Conservation (phyloP, 345 rosid genomes). For the Acer negundo region DNA sequence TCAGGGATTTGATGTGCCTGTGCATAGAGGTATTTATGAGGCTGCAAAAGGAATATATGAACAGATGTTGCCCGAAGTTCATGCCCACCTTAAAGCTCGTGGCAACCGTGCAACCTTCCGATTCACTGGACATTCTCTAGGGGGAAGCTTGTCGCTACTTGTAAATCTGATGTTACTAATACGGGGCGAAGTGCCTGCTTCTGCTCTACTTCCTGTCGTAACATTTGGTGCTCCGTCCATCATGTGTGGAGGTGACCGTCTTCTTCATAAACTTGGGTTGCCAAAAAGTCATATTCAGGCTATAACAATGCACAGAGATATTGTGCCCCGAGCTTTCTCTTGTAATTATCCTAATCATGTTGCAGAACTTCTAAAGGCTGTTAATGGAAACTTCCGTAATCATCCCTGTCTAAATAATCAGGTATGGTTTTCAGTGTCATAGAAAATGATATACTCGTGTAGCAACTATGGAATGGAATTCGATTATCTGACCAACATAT, state of each 20-base stretch:
- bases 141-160: conserved; percentile 90
- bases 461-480: background rate
- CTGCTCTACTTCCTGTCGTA: conserved; percentile 84
- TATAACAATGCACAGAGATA: conserved; percentile 88
- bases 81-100: conserved; percentile 59
- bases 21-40: conserved; percentile 97
- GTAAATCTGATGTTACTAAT: conserved; percentile 85
- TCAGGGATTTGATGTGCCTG: conserved; percentile 76
- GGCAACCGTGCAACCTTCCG: conserved; percentile 74
- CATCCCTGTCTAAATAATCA: conserved; percentile 87
- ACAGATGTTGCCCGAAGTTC: conserved; percentile 90
- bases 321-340: conserved; percentile 96
- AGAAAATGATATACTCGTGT: background rate
- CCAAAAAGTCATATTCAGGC: conserved; percentile 70
- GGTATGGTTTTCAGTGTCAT: conserved; percentile 38
- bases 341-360: conserved; percentile 86
- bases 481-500: conserved; percentile 5
- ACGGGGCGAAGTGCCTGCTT: conserved; percentile 76
- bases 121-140: conserved; percentile 96
- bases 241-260: conserved; percentile 91
- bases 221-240: conserved; percentile 92
- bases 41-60: conserved; percentile 95
- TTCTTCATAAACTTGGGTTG: conserved; percentile 80
- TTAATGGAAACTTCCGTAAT: conserved; percentile 79
- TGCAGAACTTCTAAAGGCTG: conserved; percentile 78